phyloP scores from a whole-genome alignment of 352 stramenopile genomes.

The Globisporangium nunn region DNA sequence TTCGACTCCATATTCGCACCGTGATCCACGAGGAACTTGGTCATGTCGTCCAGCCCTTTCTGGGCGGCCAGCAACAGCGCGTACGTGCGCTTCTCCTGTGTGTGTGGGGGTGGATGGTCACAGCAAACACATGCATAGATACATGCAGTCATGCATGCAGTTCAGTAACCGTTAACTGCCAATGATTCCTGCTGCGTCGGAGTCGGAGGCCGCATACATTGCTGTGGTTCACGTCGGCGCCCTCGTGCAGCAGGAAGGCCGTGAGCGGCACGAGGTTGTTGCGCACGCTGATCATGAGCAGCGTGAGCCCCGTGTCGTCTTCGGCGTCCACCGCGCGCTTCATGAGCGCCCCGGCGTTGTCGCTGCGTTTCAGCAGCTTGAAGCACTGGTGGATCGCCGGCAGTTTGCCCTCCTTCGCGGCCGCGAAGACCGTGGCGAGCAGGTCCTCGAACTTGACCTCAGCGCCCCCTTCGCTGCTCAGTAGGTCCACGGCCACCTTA shows the following conservation, averaged over 20 bases:
- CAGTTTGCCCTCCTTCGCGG: slow-evolving; percentile 42
- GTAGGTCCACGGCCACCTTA: slow-evolving; percentile 12
- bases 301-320: slow-evolving; percentile 74
- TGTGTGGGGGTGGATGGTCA: no score
- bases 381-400: slow-evolving; percentile 53
- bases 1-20: slow-evolving; percentile 76
- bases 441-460: slow-evolving; percentile 65
- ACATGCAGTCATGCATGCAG: no score
- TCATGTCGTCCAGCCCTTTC: slow-evolving; percentile 69
- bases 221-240: slow-evolving; percentile 76
- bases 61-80: slow-evolving; percentile 75
- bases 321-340: slow-evolving; percentile 42
- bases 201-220: slow-evolving; percentile 27
- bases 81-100: slow-evolving; percentile 71
- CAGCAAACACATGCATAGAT: no score
- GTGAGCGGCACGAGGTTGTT: slow-evolving; percentile 52
- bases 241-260: slow-evolving; percentile 51
- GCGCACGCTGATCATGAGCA: slow-evolving; percentile 78
- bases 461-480: slow-evolving; percentile 23
- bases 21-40: slow-evolving; percentile 55
- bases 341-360: slow-evolving; percentile 43
- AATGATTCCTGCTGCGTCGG: no score
- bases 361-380: slow-evolving; percentile 41
- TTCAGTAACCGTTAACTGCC: no score
- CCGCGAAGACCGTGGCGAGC: slow-evolving; percentile 46